Evolutionary conservation across 2,329 filamentous ascomycete species (phyloP), one percentile per base, ranked within the genome.

Genomic region (Cryphonectria naterciae): DNA sequence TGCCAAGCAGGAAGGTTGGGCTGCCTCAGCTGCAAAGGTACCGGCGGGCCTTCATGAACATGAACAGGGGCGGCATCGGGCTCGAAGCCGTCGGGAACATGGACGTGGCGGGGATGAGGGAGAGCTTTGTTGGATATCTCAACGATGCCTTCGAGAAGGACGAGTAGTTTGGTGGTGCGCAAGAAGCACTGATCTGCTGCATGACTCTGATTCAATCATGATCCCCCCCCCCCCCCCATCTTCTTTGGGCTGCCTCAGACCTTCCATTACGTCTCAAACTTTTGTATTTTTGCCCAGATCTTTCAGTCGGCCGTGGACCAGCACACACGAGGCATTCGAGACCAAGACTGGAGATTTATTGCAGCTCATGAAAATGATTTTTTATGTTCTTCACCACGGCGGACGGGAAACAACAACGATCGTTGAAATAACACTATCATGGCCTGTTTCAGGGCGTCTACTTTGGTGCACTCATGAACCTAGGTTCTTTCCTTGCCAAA

Each of bases 11-110:
- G 72, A 89, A 88, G 73, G 82, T 94, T 65, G 91, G 91, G 1
- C 78, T 96, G 60, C 91, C 93, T 11, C 92, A 94, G 78, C 82
- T 97, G 74, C 93, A 97, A 81, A 86, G 93, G 74, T 82, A 95
- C 75, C 85, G 93, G 72, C 86, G 93, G 76, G 92, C 94, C 65
- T 97, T 93, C 81, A 90, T 95, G 75, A 87, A 86, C 6, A 79
- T 97, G 78, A 95, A 95, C 75, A 85, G 93, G 66, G 93, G 82
- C 77, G 92, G 85, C 77, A 94, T 88, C 72, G 89, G 83, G 63
- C 81, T 85, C 69, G 88, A 89, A 75, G 82, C 80, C 1, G 85
- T 88, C 3, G 85, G 86, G 1, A 87, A 85, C 74, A 81, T 89
- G 78, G 83, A 82, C 7, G 85, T 84, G 1, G 83, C 83, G 39